phyloP scores from a whole-genome alignment of 352 stramenopile species.

The Phytophthora pseudosyringae region DNA sequence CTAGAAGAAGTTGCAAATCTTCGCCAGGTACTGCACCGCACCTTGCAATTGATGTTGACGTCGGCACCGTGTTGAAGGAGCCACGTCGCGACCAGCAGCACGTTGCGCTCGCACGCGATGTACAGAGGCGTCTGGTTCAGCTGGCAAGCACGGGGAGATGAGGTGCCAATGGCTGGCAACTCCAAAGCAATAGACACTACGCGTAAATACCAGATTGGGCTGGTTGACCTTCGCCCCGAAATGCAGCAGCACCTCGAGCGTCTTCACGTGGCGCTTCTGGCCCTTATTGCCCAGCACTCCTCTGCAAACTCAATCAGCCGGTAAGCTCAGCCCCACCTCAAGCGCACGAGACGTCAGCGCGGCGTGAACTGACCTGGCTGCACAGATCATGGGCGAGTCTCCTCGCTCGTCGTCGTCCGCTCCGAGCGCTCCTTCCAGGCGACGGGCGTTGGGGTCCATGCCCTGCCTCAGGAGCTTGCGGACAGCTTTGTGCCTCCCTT shows the following conservation, averaged over 20 bases:
- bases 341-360: not conserved
- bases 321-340: not conserved
- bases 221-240: conserved; percentile 68
- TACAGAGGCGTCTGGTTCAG: conserved; percentile 68
- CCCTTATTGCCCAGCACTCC: conserved; percentile 52
- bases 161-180: not conserved
- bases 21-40: conserved; percentile 18
- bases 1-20: not conserved
- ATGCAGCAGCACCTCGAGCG: conserved; percentile 53
- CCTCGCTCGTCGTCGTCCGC: conserved; percentile 53
- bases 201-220: conserved; percentile 53
- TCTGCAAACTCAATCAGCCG: conserved; percentile 23
- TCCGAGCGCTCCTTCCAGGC: conserved; percentile 39
- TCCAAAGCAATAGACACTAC: not conserved
- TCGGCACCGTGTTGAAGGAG: conserved; percentile 61
- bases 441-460: conserved; percentile 61
- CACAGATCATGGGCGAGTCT: conserved; percentile 68
- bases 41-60: conserved; percentile 60
- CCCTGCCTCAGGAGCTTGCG: conserved; percentile 59
- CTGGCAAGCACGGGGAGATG: conserved; percentile 18
- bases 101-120: conserved; percentile 58
- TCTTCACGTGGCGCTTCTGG: conserved; percentile 57
- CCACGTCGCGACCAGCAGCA: conserved; percentile 48
- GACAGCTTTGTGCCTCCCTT: conserved; percentile 49
- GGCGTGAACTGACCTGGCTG: conserved; percentile 39